Evolutionary conservation across 1,284 basidiomycete species (phyloP).

Genomic region (Cerrena zonata): DNA sequence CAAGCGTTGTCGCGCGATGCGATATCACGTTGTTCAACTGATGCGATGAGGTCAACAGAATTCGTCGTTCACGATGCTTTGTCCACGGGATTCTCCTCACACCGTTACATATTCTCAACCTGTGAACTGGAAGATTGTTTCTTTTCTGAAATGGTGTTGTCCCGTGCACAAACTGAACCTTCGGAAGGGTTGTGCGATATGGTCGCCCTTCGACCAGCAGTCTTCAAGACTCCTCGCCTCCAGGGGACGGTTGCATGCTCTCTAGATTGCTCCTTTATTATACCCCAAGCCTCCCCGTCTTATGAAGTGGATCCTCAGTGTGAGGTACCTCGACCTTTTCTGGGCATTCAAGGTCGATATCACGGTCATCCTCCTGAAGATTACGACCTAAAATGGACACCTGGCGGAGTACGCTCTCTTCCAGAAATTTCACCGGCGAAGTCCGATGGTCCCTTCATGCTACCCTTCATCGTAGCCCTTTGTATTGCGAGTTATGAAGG

Average conservation of each 20-base stretch:
- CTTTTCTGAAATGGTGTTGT: not conserved
- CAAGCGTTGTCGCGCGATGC: not conserved
- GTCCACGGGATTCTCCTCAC: too few relatives aligned
- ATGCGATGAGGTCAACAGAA: not conserved
- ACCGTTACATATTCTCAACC: too few relatives aligned
- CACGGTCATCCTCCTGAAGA: not conserved
- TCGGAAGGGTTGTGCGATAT: not conserved
- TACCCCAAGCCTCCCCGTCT: not conserved
- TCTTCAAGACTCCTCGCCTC: not conserved
- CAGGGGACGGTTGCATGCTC: not conserved
- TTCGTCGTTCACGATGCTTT: too few relatives aligned
- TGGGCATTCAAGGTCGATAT: not conserved
- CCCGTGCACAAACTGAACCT: not conserved
- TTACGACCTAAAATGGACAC: not conserved
- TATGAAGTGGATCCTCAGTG: too few relatives aligned
- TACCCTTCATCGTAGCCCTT: not conserved
- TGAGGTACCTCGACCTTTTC: too few relatives aligned
- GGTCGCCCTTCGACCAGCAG: not conserved
- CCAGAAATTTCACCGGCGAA: not conserved
- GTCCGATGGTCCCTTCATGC: not conserved
- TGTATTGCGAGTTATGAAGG: not conserved
- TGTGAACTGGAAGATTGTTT: not conserved
- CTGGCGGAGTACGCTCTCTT: not conserved
- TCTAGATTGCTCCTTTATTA: not conserved
- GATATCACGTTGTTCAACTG: not conserved